Base-by-base conservation (phyloP, 176 grass and related monocot species). In the Elaeis guineensis region DNA sequence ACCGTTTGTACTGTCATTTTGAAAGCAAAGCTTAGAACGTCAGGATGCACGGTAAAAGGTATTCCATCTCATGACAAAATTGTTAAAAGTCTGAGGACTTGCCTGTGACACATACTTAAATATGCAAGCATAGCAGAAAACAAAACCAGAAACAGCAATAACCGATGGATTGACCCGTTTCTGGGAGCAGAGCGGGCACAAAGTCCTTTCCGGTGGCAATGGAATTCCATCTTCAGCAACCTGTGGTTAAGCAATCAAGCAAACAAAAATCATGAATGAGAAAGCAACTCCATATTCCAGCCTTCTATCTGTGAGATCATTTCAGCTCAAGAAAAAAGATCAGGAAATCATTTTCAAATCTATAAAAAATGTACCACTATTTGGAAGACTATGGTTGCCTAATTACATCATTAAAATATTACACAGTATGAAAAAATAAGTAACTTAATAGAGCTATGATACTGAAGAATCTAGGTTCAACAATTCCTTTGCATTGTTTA, bases 101-200 rank as follows among this genome's bases (percentile, higher is more conserved):
- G 85, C 93, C 93, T 98, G 87, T 59, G 87, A 89, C 39, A 92
- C 78, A 24, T 83, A 98, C 52, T 98, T 98, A 76, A 89, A 92
- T 83, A 98, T 78, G 74, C 93, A 98, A 71, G 74, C 72, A 76
- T 92, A 98, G 81, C 93, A 98, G 74, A 98, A 98, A 9, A 86
- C 93, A 88, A 98, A 98, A 82, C 93, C 93, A 72, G 93, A 98
- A 89, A 81, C 84, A 19, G 84, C 65, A 66, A 98, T 55, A 82
- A 98, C 87, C 17, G 93, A 98, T 8, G 87, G 87, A 61, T 98
- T 92, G 54, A 50, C 49, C n/a, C 84, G 88, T 61, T 92, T 92
- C 67, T 98, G 87, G 54, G 84, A 86, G 76, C 93, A 98, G 5
- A 98, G 66, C 23, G 87, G 81, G 56, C 93, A 98, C 16, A 92